These are phyloP conservation scores for Penicillium frequentans DNA, from an alignment of 2,329 filamentous ascomycete species.

Conservation along the genomic window DNA sequence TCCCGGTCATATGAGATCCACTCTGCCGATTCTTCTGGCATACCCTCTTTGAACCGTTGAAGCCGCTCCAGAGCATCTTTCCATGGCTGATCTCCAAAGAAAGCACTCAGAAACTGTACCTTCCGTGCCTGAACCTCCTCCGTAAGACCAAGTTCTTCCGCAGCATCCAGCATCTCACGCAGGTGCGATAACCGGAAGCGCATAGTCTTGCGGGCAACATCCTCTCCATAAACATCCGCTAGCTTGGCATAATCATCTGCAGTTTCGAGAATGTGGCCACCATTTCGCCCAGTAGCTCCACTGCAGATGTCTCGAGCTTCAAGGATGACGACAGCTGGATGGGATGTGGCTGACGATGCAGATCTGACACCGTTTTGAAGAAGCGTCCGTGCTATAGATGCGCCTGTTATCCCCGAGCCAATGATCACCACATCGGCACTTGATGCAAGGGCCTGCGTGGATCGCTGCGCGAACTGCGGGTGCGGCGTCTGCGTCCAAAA, in stretches of 20 bases:
- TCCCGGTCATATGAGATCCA: conserved; percentile 25
- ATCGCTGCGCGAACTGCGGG: conserved; percentile 18
- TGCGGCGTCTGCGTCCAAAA: conserved; percentile 33
- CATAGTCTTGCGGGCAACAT: conserved; percentile 20
- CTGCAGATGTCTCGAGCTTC: conserved; percentile 33
- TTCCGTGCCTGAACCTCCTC: conserved; percentile 25
- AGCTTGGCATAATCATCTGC: conserved; percentile 25
- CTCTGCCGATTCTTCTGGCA: conserved; percentile 28
- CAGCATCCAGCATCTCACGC: conserved; percentile 19
- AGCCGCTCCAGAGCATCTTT: conserved; percentile 19
- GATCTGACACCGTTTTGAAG: conserved; percentile 12
- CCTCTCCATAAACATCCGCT: conserved; percentile 15
- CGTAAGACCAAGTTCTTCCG: conserved; percentile 20
- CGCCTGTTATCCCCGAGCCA: conserved; percentile 31
- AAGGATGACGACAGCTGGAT: conserved; percentile 25
- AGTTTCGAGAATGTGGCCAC: conserved; percentile 32
- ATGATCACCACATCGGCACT: conserved; percentile 31
- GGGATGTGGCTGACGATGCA: background rate
- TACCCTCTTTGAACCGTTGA: conserved; percentile 23
- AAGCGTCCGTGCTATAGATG: conserved; percentile 26
- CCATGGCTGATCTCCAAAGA: conserved; percentile 28
- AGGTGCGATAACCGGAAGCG: conserved; percentile 27
- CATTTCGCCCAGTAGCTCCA: conserved; percentile 37
- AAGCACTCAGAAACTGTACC: conserved; percentile 29
- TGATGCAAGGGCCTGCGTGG: conserved; percentile 20